A percentile compares a stretch with the other conserved stretches of the same genome.
phyloP scores from a whole-genome alignment of 1,284 basidiomycete species.

The Rhodotorula sp. region DNA sequence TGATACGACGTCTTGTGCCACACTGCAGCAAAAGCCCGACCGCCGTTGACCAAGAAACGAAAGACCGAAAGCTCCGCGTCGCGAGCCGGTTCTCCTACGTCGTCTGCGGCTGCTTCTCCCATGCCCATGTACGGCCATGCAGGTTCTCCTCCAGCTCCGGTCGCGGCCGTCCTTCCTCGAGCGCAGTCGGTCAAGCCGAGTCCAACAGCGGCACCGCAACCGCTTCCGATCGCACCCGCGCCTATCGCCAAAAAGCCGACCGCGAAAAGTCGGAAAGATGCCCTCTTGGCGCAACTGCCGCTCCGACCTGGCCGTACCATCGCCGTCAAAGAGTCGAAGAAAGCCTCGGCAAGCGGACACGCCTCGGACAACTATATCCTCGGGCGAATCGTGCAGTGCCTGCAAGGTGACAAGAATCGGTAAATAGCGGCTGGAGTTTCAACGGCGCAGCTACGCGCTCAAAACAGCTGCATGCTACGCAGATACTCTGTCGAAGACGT shows the following conservation, averaged over 20 bases:
- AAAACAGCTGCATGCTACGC: not conserved
- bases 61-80: slow-evolving; percentile 22
- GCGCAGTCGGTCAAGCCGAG: slow-evolving; percentile 10
- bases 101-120: slow-evolving; percentile 25
- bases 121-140: slow-evolving; percentile 11
- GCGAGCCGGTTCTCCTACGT: slow-evolving; percentile 23
- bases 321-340: slow-evolving; percentile 42
- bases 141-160: slow-evolving; percentile 7
- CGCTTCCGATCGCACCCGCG: slow-evolving; percentile 3
- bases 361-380: slow-evolving; percentile 51
- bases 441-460: not conserved
- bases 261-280: slow-evolving; percentile 39
- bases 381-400: slow-evolving; percentile 50
- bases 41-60: slow-evolving; percentile 25
- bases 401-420: slow-evolving; percentile 50
- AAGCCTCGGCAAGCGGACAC: slow-evolving; percentile 29
- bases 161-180: not conserved
- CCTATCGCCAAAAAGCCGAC: slow-evolving; percentile 21
- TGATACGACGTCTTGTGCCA: not conserved
- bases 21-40: slow-evolving; percentile 1
- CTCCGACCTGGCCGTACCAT: slow-evolving; percentile 51
- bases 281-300: slow-evolving; percentile 50
- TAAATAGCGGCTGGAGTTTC: slow-evolving; percentile 9
- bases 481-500: slow-evolving; percentile 49
- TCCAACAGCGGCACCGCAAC: not conserved